Evolutionary conservation across 208 protist species (phyloP).

Genomic region (Leishmania amazonensis): DNA sequence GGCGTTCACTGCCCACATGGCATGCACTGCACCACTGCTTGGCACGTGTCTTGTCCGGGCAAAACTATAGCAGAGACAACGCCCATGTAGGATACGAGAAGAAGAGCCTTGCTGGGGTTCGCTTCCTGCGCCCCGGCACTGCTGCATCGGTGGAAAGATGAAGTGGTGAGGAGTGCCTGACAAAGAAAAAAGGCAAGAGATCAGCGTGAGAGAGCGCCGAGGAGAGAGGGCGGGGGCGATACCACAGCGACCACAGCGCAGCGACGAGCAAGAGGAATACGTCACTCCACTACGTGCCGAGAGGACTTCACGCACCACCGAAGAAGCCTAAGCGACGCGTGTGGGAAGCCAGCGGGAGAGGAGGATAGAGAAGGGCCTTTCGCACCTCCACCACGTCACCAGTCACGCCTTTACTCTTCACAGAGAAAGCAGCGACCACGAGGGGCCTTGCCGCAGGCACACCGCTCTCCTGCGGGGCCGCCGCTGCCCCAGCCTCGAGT

Average conservation of each 20-base stretch:
- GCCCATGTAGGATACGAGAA: background rate
- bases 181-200: background rate
- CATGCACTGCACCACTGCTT: background rate
- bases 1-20: background rate
- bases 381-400: background rate
- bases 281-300: background rate
- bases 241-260: background rate
- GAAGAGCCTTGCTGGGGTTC: no score
- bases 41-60: background rate
- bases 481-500: background rate
- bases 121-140: background rate
- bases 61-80: background rate
- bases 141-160: background rate
- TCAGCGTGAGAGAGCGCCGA: background rate
- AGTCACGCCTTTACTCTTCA: constrained; percentile 14
- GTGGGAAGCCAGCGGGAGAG: background rate
- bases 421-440: constrained; percentile 76
- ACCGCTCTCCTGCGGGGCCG: constrained; percentile 13
- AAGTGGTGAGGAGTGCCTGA: background rate
- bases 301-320: background rate
- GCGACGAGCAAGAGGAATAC: background rate
- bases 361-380: background rate
- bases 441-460: constrained; percentile 55
- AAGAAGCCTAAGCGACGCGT: background rate
- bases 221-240: background rate